Base-by-base conservation (phyloP, 352 stramenopile genomes). In the Albugo candida region DNA sequence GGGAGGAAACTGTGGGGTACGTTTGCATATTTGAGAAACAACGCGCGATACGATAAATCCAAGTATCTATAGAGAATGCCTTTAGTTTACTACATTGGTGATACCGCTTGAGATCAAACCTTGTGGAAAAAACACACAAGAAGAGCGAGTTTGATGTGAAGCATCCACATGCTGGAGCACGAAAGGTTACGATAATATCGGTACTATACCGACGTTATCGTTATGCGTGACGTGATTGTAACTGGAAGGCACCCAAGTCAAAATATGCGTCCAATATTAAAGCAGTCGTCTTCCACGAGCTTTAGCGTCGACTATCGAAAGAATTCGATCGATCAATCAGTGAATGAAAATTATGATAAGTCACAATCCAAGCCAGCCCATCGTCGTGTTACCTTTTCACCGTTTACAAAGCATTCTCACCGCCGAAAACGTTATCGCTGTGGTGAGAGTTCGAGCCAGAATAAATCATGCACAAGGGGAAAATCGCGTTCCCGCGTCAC, bases 311-410 rank as follows among this genome's bases (percentile, higher is more conserved):
- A 31, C 24, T 31, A 3, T 31, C 24, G 8, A 31, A 31, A 8
- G 24, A 10, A 31, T 31, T 31, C 24, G 24, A 31, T 8, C 8
- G 24, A 31, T 31, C 24, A 31, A 8, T 31, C 24, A 31, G 24
- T 31, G 24, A 31, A 31, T 31, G 24, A 31, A 31, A 8, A 8
- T 10, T 3, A 3, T 31, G 24, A 31, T 31, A 43, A 19, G 38
- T 43, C 20, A n/a, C n/a, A n/a, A n/a, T n/a, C n/a, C n/a, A n/a
- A n/a, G n/a, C n/a, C n/a, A 24, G 20, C 3, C 8, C 38, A 43
- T 24, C 67, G 74, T 20, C 69, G 61, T 38, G 74, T 87, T 42
- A 82, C 64, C 21, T 87, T 87, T 54, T 87, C 74, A 16, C 74
- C 70, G 35, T 87, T 87, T 47, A 66, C 71, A 5, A 78, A 78